Percentiles rank a stretch among this genome's conserved stretches.
Conservation (phyloP, 805 yeast species). For the Myxozyma neglecta region DNA sequence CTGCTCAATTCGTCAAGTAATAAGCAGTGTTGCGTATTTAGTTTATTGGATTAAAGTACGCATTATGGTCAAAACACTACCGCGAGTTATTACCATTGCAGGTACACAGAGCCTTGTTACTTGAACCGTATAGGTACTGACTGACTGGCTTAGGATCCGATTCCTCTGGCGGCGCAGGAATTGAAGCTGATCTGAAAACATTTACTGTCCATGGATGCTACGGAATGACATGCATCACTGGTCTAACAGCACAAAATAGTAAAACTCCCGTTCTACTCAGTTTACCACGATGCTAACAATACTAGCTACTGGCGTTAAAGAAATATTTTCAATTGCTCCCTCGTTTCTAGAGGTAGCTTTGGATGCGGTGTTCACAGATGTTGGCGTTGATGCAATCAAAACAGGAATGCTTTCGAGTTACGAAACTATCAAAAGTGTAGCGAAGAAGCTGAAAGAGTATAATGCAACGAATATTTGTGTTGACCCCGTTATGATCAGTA, state of each 20-base stretch:
- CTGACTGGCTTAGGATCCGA: conserved; percentile 57
- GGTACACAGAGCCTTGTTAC: conserved; percentile 22
- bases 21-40: neutral
- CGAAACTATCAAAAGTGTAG: conserved; percentile 53
- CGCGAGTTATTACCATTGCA: conserved; percentile 36
- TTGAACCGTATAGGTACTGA: neutral
- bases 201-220: conserved; percentile 72
- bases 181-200: conserved; percentile 85
- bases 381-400: conserved; percentile 65
- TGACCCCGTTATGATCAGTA: conserved; percentile 84
- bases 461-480: conserved; percentile 51
- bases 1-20: neutral
- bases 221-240: conserved; percentile 75
- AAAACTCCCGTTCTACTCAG: neutral
- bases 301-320: conserved; percentile 45
- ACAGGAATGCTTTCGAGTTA: conserved; percentile 64
- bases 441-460: conserved; percentile 41
- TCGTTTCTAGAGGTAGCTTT: conserved; percentile 51
- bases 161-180: conserved; percentile 88
- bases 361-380: conserved; percentile 58
- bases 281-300: neutral
- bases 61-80: conserved; percentile 10
- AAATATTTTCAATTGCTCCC: conserved; percentile 46
- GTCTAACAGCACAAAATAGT: conserved; percentile 79
- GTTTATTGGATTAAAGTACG: neutral